Conservation (phyloP, 2,329 filamentous ascomycete genomes). For the Podosphaera aphanis region DNA sequence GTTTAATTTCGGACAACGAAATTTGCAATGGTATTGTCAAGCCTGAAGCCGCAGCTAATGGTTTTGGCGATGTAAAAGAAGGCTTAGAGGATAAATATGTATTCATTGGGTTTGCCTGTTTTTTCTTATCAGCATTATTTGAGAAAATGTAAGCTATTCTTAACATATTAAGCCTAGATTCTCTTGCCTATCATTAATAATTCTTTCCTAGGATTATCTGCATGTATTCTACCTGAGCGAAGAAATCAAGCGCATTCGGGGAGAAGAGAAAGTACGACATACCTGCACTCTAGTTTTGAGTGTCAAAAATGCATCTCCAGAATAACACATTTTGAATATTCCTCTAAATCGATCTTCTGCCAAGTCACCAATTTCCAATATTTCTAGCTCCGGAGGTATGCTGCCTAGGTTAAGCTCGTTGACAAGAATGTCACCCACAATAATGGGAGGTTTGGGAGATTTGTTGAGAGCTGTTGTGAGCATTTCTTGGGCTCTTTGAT, state of each 20-base stretch:
- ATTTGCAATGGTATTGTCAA: slow-evolving; percentile 96
- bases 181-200: too few relatives aligned
- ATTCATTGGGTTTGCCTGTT: slow-evolving; percentile 76
- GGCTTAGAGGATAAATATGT: slow-evolving; percentile 86
- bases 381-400: slow-evolving; percentile 84
- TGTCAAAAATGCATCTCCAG: slow-evolving; percentile 84
- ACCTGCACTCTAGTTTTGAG: slow-evolving; percentile 87
- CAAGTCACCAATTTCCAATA: slow-evolving; percentile 89
- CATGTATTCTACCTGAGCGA: slow-evolving; percentile 2
- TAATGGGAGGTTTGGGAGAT: slow-evolving; percentile 90
- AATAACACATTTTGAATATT: slow-evolving; percentile 98
- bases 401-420: slow-evolving; percentile 93
- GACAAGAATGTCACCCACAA: slow-evolving; percentile 96
- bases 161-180: too few relatives aligned
- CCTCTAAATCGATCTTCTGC: slow-evolving; percentile 91
- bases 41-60: slow-evolving; percentile 71
- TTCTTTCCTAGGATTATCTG: not conserved
- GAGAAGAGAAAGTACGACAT: slow-evolving; percentile 18
- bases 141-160: too few relatives aligned
- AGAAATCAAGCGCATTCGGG: not conserved
- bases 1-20: slow-evolving; percentile 79
- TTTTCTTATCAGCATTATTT: slow-evolving; percentile 25
- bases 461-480: slow-evolving; percentile 92
- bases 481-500: slow-evolving; percentile 75
- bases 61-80: slow-evolving; percentile 75